phyloP scores from a whole-genome alignment of 768 basidiomycete species.

The Mycena chlorophos region DNA sequence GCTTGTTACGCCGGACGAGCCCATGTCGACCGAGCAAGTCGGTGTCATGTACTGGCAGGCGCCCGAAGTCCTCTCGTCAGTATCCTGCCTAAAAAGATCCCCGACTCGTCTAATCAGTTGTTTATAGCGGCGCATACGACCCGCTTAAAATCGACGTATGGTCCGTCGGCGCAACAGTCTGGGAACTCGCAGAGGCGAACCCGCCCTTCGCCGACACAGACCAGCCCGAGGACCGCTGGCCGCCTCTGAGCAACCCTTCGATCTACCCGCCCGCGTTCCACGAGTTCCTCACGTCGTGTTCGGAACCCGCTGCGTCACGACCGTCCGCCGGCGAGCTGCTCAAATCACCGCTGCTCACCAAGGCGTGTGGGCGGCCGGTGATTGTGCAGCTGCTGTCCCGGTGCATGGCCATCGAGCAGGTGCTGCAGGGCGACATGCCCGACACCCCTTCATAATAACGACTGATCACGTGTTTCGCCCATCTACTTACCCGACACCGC shows the following conservation, averaged over 20 bases:
- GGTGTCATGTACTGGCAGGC: constrained; percentile 87
- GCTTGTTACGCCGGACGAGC: constrained; percentile 50
- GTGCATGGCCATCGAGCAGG: constrained; percentile 66
- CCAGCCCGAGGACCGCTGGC: constrained; percentile 64
- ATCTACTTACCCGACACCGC: constrained; percentile 18
- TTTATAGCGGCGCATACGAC: constrained; percentile 73
- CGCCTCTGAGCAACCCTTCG: constrained; percentile 57
- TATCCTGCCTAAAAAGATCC: constrained; percentile 4
- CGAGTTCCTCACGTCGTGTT: constrained; percentile 69
- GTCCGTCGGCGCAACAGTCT: constrained; percentile 81
- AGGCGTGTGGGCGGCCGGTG: constrained; percentile 67
- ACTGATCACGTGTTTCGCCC: not conserved
- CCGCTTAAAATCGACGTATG: constrained; percentile 76
- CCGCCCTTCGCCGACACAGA: constrained; percentile 70
- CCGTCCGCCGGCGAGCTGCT: constrained; percentile 58
- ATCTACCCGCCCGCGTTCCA: constrained; percentile 69
- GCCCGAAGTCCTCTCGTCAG: constrained; percentile 75
- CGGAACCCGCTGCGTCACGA: constrained; percentile 55
- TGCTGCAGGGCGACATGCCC: constrained; percentile 26
- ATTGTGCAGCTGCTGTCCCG: constrained; percentile 65
- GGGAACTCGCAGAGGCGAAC: constrained; percentile 76
- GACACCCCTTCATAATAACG: constrained; percentile 10
- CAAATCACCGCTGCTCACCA: constrained; percentile 65
- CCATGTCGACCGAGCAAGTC: constrained; percentile 55
- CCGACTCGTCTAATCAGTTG: constrained; percentile 34